These are phyloP conservation scores for Venturia aucupariae DNA, from an alignment of 2,329 filamentous ascomycete genomes.

Conservation along the genomic window DNA sequence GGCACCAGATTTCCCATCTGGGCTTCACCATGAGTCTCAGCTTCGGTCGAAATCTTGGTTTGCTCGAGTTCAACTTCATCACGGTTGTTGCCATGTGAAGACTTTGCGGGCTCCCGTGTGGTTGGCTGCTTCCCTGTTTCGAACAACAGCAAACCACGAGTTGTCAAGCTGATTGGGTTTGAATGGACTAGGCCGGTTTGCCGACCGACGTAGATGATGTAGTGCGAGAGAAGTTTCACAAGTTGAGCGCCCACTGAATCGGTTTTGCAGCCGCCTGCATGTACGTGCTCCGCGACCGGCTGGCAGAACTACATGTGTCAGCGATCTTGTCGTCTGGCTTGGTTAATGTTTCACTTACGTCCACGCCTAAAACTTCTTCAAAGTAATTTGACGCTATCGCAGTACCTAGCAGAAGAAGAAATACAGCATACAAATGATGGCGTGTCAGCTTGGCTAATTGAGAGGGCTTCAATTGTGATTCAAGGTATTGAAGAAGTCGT, in stretches of 20 bases:
- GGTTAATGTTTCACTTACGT: not conserved
- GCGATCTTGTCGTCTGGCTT: not conserved
- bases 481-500: not conserved
- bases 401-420: not conserved
- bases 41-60: not conserved
- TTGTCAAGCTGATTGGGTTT: not conserved
- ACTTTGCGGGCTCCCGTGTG: not conserved
- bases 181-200: not conserved
- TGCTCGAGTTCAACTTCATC: too few species aligned
- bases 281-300: not conserved
- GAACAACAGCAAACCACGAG: not conserved
- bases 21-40: not conserved
- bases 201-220: conserved; percentile 9
- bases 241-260: not conserved
- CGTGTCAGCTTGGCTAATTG: not conserved
- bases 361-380: not conserved
- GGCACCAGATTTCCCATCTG: not conserved
- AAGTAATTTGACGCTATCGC: conserved; percentile 4
- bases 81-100: not conserved
- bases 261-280: not conserved
- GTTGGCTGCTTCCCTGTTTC: not conserved
- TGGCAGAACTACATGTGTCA: not conserved
- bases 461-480: not conserved
- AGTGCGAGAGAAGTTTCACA: conserved; percentile 2
- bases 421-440: conserved; percentile 2